These are phyloP conservation scores for Erythrophleum ivorense DNA, from an alignment of 331 rosid genomes.

Conservation along the genomic window DNA sequence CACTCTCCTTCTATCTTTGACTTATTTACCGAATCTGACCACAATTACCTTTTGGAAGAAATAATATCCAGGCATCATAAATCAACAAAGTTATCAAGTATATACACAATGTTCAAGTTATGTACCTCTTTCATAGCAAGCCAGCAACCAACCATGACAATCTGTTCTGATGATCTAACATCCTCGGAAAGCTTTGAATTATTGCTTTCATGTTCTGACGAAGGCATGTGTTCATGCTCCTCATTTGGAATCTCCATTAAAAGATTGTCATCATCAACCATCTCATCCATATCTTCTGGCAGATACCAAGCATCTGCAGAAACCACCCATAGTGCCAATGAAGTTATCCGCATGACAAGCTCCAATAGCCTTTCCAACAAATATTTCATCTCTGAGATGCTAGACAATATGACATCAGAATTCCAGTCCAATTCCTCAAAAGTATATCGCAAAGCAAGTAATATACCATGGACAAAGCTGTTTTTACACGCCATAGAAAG, in stretches of 20 bases:
- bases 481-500: constrained; percentile 85
- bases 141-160: constrained; percentile 99
- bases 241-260: constrained; percentile 62
- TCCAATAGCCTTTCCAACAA: constrained; percentile 74
- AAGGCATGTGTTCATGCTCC: constrained; percentile 48
- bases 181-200: constrained; percentile 51
- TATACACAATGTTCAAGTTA: constrained; percentile 25
- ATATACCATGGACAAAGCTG: constrained; percentile 94
- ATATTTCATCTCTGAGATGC: constrained; percentile 66
- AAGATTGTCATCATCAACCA: constrained; percentile 69
- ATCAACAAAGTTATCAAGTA: constrained; percentile 15
- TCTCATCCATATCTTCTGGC: constrained; percentile 91
- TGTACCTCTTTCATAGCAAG: constrained; percentile 99
- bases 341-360: constrained; percentile 85
- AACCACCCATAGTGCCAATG: constrained; percentile 96
- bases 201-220: constrained; percentile 54
- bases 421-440: constrained; percentile 96
- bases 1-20: no score
- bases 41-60: not conserved
- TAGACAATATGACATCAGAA: constrained; percentile 59
- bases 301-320: constrained; percentile 96
- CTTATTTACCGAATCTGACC: no score
- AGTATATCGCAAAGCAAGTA: constrained; percentile 86
- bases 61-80: constrained; percentile 6
- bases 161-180: constrained; percentile 77